Evolutionary conservation across 768 basidiomycete genomes (phyloP).

Genomic region (Trichaptum fuscoviolaceum): DNA sequence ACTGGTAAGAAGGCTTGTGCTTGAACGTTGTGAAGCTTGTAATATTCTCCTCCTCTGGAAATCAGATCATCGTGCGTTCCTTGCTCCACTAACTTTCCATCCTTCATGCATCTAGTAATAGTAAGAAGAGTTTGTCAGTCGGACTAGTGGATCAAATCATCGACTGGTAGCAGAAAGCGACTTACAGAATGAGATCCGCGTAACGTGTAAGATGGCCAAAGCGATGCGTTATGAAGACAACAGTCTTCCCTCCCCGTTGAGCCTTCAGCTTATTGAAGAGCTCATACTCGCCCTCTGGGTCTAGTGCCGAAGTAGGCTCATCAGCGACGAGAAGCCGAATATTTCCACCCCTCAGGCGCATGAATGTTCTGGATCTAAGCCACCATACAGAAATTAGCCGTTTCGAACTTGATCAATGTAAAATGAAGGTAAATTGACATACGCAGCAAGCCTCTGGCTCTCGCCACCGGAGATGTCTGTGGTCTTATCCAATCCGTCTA

Average conservation of each 20-base stretch:
- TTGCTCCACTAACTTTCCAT: not conserved
- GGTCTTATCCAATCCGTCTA: not conserved
- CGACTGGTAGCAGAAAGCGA: not conserved
- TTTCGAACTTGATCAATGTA: not conserved
- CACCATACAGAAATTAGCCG: not conserved
- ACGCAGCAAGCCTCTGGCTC: slow-evolving; percentile 18
- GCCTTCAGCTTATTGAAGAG: slow-evolving; percentile 1
- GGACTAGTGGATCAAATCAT: not conserved
- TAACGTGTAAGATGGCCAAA: slow-evolving; percentile 44
- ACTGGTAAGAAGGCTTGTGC: not conserved
- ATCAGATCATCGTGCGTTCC: not conserved
- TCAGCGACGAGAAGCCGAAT: slow-evolving; percentile 49
- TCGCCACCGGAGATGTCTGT: slow-evolving; percentile 19
- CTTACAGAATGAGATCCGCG: slow-evolving; percentile 51
- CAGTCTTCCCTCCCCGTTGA: slow-evolving; percentile 41
- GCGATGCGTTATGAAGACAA: slow-evolving; percentile 53
- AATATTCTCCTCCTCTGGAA: not conserved
- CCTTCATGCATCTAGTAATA: not conserved
- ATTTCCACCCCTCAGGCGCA: slow-evolving; percentile 31
- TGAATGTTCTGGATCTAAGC: slow-evolving; percentile 31
- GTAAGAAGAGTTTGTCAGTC: not conserved
- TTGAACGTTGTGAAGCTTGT: not conserved
- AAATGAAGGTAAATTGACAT: not conserved
- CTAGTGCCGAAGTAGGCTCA: slow-evolving; percentile 54
- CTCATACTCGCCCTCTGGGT: slow-evolving; percentile 47